Evolutionary conservation across 352 stramenopile genomes (phyloP).

Genomic region (Phytopythium boreale): DNA sequence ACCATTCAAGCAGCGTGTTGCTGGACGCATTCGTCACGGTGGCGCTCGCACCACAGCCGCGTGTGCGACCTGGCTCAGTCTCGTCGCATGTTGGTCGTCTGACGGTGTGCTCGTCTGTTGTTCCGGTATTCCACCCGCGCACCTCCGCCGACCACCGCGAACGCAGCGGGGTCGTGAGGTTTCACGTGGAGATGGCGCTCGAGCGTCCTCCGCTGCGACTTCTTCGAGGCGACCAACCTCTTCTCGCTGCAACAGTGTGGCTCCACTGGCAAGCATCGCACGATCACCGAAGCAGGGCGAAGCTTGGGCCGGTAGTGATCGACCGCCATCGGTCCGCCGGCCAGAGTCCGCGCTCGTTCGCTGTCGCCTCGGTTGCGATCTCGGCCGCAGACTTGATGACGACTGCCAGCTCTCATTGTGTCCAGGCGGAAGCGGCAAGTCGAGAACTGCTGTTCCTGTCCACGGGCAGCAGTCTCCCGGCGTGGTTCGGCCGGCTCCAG

Average conservation of each 20-base stretch:
- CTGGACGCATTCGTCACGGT: not conserved
- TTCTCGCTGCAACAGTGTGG: slow-evolving; percentile 22
- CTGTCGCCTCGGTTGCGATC: slow-evolving; percentile 22
- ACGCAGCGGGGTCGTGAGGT: not conserved
- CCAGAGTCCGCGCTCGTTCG: slow-evolving; percentile 10
- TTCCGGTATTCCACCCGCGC: not conserved
- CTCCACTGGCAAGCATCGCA: slow-evolving; percentile 19
- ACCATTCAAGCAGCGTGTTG: not conserved
- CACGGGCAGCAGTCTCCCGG: slow-evolving; percentile 29
- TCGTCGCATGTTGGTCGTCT: not conserved
- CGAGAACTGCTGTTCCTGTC: slow-evolving; percentile 43
- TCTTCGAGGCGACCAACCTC: not conserved
- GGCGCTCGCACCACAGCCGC: not conserved
- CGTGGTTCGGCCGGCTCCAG: slow-evolving; percentile 14
- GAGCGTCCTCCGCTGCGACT: not conserved
- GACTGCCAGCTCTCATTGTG: not conserved
- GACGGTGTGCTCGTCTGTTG: not conserved
- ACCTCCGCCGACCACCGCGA: not conserved
- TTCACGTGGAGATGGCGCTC: not conserved
- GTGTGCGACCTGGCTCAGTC: not conserved
- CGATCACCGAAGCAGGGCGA: not conserved
- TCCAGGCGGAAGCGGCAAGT: slow-evolving; percentile 7
- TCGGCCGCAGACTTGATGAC: slow-evolving; percentile 11
- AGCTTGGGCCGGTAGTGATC: not conserved
- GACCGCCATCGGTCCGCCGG: not conserved